A percentile compares a stretch with the other conserved stretches of the same genome.
phyloP scores from a whole-genome alignment of 208 protist genomes.

The Trypanosomatidae sp. region DNA sequence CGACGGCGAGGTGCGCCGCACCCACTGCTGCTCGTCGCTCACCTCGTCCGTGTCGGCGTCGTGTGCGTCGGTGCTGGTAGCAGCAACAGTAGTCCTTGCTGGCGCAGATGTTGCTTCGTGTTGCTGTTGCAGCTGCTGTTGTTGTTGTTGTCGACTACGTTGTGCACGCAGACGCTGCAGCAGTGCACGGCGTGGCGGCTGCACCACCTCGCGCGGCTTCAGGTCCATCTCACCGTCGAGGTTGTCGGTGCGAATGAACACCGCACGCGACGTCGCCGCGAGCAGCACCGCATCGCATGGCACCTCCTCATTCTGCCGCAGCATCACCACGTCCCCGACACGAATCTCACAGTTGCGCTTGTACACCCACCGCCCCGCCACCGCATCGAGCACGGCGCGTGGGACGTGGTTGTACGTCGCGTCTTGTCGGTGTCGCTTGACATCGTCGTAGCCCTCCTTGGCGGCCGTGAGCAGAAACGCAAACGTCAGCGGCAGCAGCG shows the following conservation, averaged over 20 bases:
- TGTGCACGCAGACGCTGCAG: not conserved
- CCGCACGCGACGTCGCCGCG: conserved; percentile 11
- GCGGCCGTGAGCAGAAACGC: conserved; percentile 87
- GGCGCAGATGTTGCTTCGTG: conserved; percentile 4
- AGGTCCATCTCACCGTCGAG: conserved; percentile 91
- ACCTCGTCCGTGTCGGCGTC: too few relatives aligned
- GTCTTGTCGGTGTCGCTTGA: conserved; percentile 78
- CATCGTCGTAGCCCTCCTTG: conserved; percentile 93
- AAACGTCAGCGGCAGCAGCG: conserved; percentile 86
- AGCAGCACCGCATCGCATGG: conserved; percentile 88
- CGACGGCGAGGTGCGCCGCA: too few relatives aligned
- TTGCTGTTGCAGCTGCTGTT: too few relatives aligned
- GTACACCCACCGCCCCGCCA: conserved; percentile 10
- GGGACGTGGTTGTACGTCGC: conserved; percentile 47
- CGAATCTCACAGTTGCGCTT: conserved; percentile 36
- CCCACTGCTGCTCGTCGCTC: too few relatives aligned
- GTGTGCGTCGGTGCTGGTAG: too few relatives aligned
- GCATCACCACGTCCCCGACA: conserved; percentile 78
- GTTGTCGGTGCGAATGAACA: conserved; percentile 90
- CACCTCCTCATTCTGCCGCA: conserved; percentile 67
- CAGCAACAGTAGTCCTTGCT: not conserved
- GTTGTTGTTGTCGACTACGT: not conserved
- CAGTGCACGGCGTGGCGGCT: conserved; percentile 10
- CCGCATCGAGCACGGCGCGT: conserved; percentile 21
- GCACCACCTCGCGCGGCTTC: conserved; percentile 68